phyloP scores from a whole-genome alignment of 2,329 filamentous ascomycete species.

The Chaetothyriales sp. region DNA sequence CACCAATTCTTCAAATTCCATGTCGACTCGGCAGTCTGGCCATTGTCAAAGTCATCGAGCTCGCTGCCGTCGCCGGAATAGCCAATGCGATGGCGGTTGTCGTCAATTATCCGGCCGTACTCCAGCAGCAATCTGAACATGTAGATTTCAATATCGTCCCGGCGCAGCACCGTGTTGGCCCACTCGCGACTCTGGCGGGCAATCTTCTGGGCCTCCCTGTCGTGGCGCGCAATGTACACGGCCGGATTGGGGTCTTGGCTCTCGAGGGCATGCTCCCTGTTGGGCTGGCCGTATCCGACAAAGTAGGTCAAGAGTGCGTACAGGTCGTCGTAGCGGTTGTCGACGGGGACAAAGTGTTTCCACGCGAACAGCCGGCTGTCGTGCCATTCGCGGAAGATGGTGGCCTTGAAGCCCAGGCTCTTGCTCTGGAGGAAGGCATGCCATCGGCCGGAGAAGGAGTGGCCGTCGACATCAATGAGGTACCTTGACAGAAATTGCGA shows the following conservation, averaged over 20 bases:
- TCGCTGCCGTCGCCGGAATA: constrained; percentile 30
- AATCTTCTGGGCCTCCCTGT: constrained; percentile 23
- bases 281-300: constrained; percentile 25
- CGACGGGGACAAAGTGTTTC: constrained; percentile 41
- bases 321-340: constrained; percentile 38
- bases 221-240: constrained; percentile 22
- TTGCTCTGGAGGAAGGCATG: constrained; percentile 34
- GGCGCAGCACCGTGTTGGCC: constrained; percentile 25
- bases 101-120: constrained; percentile 52
- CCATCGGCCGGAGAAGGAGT: constrained; percentile 30
- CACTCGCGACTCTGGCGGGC: constrained; percentile 25
- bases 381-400: constrained; percentile 43
- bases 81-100: constrained; percentile 47
- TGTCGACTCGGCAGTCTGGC: not conserved
- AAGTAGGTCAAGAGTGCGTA: constrained; percentile 40
- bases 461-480: constrained; percentile 27
- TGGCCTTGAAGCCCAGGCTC: constrained; percentile 39
- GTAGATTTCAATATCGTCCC: constrained; percentile 49
- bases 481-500: constrained; percentile 26
- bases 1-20: not conserved
- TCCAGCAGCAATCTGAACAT: constrained; percentile 31
- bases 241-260: constrained; percentile 8
- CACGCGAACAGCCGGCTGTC: constrained; percentile 38
- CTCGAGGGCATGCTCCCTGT: constrained; percentile 2
- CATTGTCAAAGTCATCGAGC: constrained; percentile 17